These are phyloP conservation scores for Puccinia coronata DNA, from an alignment of 1,284 basidiomycete genomes.

Conservation along the genomic window DNA sequence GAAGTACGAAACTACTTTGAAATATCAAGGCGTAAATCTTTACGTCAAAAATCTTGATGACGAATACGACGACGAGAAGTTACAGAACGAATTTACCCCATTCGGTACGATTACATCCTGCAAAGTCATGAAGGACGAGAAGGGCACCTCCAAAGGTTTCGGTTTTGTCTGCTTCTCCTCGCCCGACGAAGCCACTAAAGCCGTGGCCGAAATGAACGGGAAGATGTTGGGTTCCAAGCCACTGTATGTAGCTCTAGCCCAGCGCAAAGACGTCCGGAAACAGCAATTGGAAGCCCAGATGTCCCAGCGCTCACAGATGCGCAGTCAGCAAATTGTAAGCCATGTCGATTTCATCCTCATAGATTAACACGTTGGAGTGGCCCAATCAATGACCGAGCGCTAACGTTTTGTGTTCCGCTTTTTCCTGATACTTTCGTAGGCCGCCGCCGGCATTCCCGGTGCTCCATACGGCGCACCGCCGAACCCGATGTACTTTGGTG, in stretches of 20 bases:
- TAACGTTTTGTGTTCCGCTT: background rate
- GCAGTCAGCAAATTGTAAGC: conserved; percentile 77
- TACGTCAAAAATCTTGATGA: conserved; percentile 96
- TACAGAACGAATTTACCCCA: conserved; percentile 91
- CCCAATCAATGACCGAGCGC: background rate
- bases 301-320: conserved; percentile 90
- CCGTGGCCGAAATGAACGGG: conserved; percentile 99
- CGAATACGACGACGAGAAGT: conserved; percentile 90
- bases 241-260: conserved; percentile 96
- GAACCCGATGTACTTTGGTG: conserved; percentile 53
- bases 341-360: background rate
- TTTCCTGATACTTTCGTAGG: conserved; percentile 55
- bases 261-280: conserved; percentile 95
- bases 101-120: conserved; percentile 97
- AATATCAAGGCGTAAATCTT: conserved; percentile 98
- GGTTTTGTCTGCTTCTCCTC: conserved; percentile 99
- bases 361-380: background rate
- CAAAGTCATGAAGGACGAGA: conserved; percentile 99
- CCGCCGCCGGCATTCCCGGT: conserved; percentile 76
- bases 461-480: conserved; percentile 60
- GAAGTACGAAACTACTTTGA: conserved; percentile 95
- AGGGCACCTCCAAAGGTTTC: conserved; percentile 87
- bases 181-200: conserved; percentile 98
- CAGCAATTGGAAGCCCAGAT: conserved; percentile 99
- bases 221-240: conserved; percentile 99